A percentile compares a stretch with the other conserved stretches of the same genome.
These are phyloP conservation scores for Fusarium brevicatenulatum DNA, from an alignment of 2,329 filamentous ascomycete genomes.

Conservation along the genomic window DNA sequence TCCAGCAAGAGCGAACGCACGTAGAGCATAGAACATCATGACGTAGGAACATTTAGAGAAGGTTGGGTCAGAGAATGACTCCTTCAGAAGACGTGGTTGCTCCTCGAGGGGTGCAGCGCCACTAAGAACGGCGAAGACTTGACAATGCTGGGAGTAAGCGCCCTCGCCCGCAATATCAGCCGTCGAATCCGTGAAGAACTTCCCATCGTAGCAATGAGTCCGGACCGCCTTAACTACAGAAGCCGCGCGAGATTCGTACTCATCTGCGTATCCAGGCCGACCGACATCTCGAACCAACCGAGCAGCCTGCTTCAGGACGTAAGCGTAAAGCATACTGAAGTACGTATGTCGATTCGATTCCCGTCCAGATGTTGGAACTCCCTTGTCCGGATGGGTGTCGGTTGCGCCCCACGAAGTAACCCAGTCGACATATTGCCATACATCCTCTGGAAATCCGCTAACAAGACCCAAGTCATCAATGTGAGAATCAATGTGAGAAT, in stretches of 20 bases:
- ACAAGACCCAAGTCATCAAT: neutral
- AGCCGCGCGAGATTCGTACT: neutral
- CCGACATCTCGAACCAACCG: neutral
- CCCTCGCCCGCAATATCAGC: neutral
- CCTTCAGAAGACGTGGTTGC: fast-evolving
- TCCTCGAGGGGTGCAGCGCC: neutral
- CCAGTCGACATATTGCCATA: neutral
- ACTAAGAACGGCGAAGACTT: neutral
- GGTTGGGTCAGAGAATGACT: fast-evolving
- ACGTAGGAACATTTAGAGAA: neutral
- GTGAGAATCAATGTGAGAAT: neutral
- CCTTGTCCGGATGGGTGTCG: neutral
- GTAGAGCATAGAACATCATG: neutral
- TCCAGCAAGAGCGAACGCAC: neutral
- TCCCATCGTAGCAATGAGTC: neutral
- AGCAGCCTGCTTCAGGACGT: neutral
- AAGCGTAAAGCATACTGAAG: neutral
- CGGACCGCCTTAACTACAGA: neutral
- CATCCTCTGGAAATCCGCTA: neutral
- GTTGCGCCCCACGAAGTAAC: neutral
- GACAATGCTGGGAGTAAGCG: neutral
- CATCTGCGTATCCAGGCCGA: neutral
- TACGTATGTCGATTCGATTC: neutral
- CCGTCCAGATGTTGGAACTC: neutral
- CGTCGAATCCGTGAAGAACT: neutral